Evolutionary conservation across 176 grass and related monocot species (phyloP), one percentile per base, ranked within the genome.

Genomic region (Phyllostachys edulis): DNA sequence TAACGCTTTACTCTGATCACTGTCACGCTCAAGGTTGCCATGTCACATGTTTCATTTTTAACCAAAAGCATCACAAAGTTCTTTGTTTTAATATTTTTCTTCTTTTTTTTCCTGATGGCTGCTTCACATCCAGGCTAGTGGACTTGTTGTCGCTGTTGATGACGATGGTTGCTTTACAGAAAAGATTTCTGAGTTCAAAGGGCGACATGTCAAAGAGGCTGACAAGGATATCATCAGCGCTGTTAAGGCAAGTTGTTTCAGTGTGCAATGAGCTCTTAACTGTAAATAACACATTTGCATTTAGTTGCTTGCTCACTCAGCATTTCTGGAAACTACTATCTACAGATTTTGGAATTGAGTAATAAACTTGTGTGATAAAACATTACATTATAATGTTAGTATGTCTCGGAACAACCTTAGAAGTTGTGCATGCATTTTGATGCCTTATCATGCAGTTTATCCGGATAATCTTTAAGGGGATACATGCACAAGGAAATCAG

Each of bases 61-160:
- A 15, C 13, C 47, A 39, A 68, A 68, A 68, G 27, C 21, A 41
- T 69, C 23, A 69, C 13, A 27, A 40, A 80, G 18, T 54, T 68
- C 38, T 45, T 74, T 46, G 38, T 49, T 68, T 68, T 63, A 74
- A 17, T 80, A 39, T 67, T 29, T 27, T 42, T 6, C 64, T 38
- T 29, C 29, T 29, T 29, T 67, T 29, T 27, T 32, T 61, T 9
- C 24, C 60, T 67, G 46, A 52, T 84, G 63, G 17, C 23, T 82
- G 17, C 45, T 64, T 76, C 36, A 80, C 59, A 14, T 84, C 21
- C 80, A 99, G 96, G 84, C 81, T 78, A 76, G 74, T 83, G 90
- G 91, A 57, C 96, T 96, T 85, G 83, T 99, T 82, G 93, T 99
- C 11, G 89, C 96, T 71, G 96, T 99, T 84, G 96, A 99, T 96